A percentile compares a stretch with the other conserved stretches of the same genome.
phyloP scores from a whole-genome alignment of 116 monocot species.

The Dioscorea cayenensis region DNA sequence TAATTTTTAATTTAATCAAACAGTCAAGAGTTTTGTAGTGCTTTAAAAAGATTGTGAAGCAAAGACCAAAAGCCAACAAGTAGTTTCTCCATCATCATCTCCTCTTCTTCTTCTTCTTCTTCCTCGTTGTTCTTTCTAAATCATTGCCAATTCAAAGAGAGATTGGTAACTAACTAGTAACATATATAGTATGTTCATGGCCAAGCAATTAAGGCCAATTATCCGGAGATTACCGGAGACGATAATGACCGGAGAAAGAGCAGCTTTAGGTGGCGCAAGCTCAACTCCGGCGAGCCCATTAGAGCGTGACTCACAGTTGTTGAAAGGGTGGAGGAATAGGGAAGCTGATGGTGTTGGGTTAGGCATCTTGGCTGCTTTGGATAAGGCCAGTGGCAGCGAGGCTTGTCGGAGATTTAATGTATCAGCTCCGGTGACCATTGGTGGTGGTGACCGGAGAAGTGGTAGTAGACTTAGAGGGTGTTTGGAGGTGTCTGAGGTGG shows the following conservation, averaged over 20 bases:
- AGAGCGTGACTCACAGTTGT: conserved; percentile 20
- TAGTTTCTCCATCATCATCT: neutral
- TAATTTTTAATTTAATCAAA: no score
- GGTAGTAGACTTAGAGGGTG: neutral
- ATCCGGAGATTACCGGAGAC: conserved; percentile 5
- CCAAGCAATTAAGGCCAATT: conserved; percentile 4
- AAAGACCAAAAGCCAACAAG: neutral
- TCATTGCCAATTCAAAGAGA: no score
- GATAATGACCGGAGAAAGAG: conserved; percentile 10
- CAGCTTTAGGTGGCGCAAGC: no score
- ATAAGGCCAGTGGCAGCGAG: conserved; percentile 5
- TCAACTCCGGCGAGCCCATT: conserved; percentile 22
- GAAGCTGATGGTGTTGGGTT: conserved; percentile 44
- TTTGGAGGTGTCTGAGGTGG: neutral
- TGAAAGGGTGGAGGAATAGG: conserved; percentile 37
- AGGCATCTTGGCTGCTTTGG: conserved; percentile 35
- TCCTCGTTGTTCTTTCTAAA: no score
- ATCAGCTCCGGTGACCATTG: neutral
- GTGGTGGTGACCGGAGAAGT: neutral
- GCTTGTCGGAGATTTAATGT: neutral
- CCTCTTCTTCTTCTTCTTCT: no score
- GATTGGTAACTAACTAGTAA: neutral
- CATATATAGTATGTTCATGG: conserved; percentile 1
- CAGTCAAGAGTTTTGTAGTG: neutral
- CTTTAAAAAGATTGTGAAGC: neutral